Base-by-base conservation (phyloP, 768 basidiomycete genomes). In the Termitomyces sp. region DNA sequence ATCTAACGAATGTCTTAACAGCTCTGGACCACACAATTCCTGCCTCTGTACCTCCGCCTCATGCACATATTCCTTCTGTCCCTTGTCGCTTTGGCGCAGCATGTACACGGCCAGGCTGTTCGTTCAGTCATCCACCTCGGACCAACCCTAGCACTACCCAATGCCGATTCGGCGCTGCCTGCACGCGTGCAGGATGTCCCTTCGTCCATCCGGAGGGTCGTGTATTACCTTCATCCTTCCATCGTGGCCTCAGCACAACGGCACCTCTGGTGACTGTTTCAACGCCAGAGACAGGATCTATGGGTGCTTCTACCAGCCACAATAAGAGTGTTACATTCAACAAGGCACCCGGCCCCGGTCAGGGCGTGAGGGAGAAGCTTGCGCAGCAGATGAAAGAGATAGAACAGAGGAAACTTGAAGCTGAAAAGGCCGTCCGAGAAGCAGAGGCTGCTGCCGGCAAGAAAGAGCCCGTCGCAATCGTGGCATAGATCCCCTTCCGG, bases 161-260 rank as follows among this genome's bases (percentile, higher is more conserved):
- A 30, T 98, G 96, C 72, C 84, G 89, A 53, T 98, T 92, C 65
- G 95, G 93, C 22, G 76, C 89, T 14, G 82, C 76, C 20, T 98
- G 96, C 72, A 97, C 93, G 9, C 85, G 93, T 55, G 85, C 86
- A 34, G 81, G 85, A 61, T 98, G 96, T 71, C 73, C 85, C n/a
- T 99, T 89, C 80, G 85, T 91, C 61, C 96, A 99, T 68, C 96
- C 96, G 0, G 85, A 91, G 56, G 89, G 89, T 10, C 88, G 92
- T 13, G 88, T 90, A 24, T 78, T 93, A 8, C 91, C 92, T 3
- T 78, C 84, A 3, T 76, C 85, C 13, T 94, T 94, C 80, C 89
- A 93, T 67, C 87, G 90, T 22, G 91, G 91, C 0, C 71, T 93
- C 27, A 79, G 84, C 16, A 76, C 81, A 4, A 78, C 73, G 27